Base-by-base conservation (phyloP, 2,329 filamentous ascomycete species). In the Hansfordia pulvinata region DNA sequence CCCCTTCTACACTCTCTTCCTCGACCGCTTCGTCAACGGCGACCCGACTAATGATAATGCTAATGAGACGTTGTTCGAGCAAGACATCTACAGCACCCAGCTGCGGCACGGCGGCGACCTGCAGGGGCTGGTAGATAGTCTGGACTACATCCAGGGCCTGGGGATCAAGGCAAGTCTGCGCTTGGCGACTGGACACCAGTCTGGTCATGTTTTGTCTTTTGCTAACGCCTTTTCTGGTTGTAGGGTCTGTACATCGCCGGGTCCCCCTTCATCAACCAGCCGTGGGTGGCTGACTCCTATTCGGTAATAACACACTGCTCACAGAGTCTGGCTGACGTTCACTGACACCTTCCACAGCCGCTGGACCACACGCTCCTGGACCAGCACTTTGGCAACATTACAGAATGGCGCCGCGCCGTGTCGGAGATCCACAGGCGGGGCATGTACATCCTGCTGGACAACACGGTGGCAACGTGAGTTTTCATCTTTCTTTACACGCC, bases 391-490 rank as follows among this genome's bases (percentile, higher is more conserved):
- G 73, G 72, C 11, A 62, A 58, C 26, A 64, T 78, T 28, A 46
- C 62, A 11, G 51, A 58, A 29, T 77, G 70, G 69, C 62, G 69
- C 38, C 46, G 53, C 23, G 60, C 62, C 3, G 64, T 77, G 27
- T 51, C 60, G 7, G 69, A 69, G 25, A 70, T 77, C n/a, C 73
- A 78, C 38, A 46, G 48, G 3, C 57, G 66, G 17, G 64, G 59
- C 28, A 77, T 78, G 70, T 76, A 75, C 49, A 68, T 77, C 20
- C 52, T 78, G 17, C 47, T 77, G 32, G 73, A 77, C 42, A 76
- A 76, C 40, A 77, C 73, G 2, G 61, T 77, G 43, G 62, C 67
- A 23, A 78, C 72, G 54, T 62, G 48, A 54, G 58, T 50, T 11
- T n/a, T 10, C 17, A 19, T 26, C 17, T 6, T 11, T 11, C 18